Conservation (phyloP, 2,329 filamentous ascomycete genomes). For the Uncinocarpus reesii region DNA sequence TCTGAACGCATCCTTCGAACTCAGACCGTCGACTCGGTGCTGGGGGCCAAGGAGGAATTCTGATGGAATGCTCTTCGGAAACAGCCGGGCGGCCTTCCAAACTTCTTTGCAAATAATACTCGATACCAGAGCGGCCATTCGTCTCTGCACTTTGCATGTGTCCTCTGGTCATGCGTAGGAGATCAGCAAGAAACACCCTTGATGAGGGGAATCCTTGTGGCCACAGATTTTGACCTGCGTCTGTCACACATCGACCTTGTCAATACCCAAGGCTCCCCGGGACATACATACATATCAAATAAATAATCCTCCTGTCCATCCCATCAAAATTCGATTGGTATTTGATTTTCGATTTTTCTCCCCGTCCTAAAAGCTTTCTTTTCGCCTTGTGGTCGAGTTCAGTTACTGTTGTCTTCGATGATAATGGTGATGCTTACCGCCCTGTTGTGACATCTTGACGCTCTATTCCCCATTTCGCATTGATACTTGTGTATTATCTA, state of each 20-base stretch:
- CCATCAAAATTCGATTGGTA: neutral
- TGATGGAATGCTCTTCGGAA: neutral
- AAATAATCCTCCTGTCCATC: constrained; percentile 5
- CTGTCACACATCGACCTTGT: constrained; percentile 3
- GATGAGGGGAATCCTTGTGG: constrained; percentile 8
- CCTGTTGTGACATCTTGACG: neutral
- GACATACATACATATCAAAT: neutral
- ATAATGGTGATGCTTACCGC: constrained; percentile 2
- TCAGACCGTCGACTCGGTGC: no score
- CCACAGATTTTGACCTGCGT: neutral
- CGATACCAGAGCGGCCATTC: no score
- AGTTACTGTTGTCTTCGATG: neutral
- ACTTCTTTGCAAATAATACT: neutral
- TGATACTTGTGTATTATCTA: neutral
- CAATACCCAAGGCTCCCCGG: constrained; percentile 6
- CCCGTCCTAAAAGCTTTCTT: neutral
- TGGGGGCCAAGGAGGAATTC: no score
- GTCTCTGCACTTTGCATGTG: no score
- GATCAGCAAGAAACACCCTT: constrained; percentile 8
- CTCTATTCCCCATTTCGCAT: neutral
- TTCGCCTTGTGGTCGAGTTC: neutral
- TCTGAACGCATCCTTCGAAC: no score
- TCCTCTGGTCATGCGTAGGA: no score
- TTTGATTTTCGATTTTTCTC: neutral
- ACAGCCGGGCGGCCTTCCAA: neutral